Evolutionary conservation across 352 stramenopile species (phyloP), one percentile per base, ranked within the genome.

Genomic region (Pelagophyceae sp.): DNA sequence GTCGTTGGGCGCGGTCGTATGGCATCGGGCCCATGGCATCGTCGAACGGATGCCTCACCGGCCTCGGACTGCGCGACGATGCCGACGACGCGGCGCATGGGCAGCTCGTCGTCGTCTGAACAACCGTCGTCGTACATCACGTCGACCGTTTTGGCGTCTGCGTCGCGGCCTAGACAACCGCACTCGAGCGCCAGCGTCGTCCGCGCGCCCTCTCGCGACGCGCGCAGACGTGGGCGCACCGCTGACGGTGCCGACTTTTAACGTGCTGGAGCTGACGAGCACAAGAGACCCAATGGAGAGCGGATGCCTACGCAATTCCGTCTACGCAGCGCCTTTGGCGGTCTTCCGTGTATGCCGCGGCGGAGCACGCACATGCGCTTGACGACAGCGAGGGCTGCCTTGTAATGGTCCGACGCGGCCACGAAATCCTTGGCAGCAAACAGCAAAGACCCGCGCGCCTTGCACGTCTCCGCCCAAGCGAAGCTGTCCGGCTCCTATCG

Each of bases 81-180:
- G 17, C 25, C 38, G 35, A 74, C 3, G 27, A 74, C 31, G 61
- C 61, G 61, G n/a, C n/a, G 6, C 31, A 35, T 2, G 19, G 29
- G 15, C 5, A 74, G 2, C 15, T 74, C 67, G 67, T 74, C 67
- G 67, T 74, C 67, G 35, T 74, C 67, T 2, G 20, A 33, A 19
- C 2, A 5, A 19, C 37, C 67, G 67, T 74, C 67, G 35, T 74
- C 67, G 67, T 74, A 74, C 67, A 74, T 74, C 2, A 74, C 67
- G 67, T 74, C 67, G 15, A 74, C 38, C 33, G 29, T 72, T 45
- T 65, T 71, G 11, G 61, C 29, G 45, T 54, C 45, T 54, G 11
- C 45, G 45, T 23, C 11, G 45, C 11, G 45, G 45, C 45, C 45
- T 23, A 54, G 23, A 54, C 45, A 54, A 54, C 11, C 45, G 45